These are phyloP conservation scores for Sphaerulina musiva DNA, from an alignment of 2,329 filamentous ascomycete species.

Conservation along the genomic window DNA sequence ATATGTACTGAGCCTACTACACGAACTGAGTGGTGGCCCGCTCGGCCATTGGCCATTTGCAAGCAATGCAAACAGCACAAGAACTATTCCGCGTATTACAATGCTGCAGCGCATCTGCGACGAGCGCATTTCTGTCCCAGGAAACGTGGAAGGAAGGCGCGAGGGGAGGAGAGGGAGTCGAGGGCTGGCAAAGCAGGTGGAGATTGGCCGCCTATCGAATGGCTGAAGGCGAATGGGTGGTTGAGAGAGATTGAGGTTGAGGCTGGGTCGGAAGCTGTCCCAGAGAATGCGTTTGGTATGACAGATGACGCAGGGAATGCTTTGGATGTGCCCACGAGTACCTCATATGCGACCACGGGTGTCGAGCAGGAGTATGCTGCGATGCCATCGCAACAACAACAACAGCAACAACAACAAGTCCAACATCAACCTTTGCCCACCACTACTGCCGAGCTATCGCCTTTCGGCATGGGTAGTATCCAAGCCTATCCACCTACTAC, in stretches of 20 bases:
- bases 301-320: background rate
- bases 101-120: constrained; percentile 83
- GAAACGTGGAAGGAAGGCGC: constrained; percentile 51
- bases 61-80: constrained; percentile 74
- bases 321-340: background rate
- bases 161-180: constrained; percentile 49
- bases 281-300: constrained; percentile 1
- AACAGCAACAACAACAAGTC: constrained; percentile 5
- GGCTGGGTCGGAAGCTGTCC: background rate
- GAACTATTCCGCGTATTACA: constrained; percentile 86
- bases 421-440: background rate
- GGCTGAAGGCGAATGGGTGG: constrained; percentile 50
- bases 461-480: constrained; percentile 8
- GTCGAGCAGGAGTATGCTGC: background rate
- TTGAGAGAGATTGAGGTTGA: constrained; percentile 50
- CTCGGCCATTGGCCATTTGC: constrained; percentile 68
- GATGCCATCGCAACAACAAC: constrained; percentile 3
- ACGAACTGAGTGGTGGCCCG: constrained; percentile 31
- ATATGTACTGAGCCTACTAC: constrained; percentile 54
- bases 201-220: constrained; percentile 56
- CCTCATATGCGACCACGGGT: background rate
- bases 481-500: constrained; percentile 1
- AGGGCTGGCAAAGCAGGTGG: constrained; percentile 55
- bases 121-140: constrained; percentile 78
- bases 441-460: background rate